Conservation (phyloP, 495 filamentous ascomycete species). For the Daldinia loculata region DNA sequence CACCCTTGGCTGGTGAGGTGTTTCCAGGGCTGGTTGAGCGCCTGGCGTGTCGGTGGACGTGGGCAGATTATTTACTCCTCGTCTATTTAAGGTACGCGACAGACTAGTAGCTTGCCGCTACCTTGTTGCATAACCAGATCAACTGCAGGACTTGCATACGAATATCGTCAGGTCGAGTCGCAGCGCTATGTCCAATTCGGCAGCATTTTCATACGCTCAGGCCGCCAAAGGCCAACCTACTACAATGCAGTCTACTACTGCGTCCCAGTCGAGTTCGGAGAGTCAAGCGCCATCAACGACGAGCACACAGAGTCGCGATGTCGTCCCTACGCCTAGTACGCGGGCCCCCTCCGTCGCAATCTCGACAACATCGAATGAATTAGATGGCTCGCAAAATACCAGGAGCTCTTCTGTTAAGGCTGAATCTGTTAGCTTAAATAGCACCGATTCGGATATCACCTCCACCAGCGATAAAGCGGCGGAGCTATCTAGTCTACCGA, state of each 20-base stretch:
- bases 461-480: slow-evolving; percentile 32
- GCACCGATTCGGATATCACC: slow-evolving; percentile 28
- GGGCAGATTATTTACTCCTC: slow-evolving; percentile 37
- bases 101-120: slow-evolving; percentile 29
- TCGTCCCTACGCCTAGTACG: slow-evolving; percentile 58
- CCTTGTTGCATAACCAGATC: slow-evolving; percentile 26
- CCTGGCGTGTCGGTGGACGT: slow-evolving; percentile 44
- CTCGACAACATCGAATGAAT: slow-evolving; percentile 70
- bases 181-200: slow-evolving; percentile 51
- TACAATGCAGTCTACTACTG: slow-evolving; percentile 36
- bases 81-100: slow-evolving; percentile 42
- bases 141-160: slow-evolving; percentile 30
- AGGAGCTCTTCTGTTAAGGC: slow-evolving; percentile 46
- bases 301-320: slow-evolving; percentile 73
- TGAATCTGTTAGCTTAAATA: slow-evolving; percentile 26
- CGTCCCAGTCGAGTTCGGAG: slow-evolving; percentile 68
- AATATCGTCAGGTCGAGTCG: slow-evolving; percentile 26
- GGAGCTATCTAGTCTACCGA: slow-evolving; percentile 18
- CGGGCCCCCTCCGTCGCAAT: slow-evolving; percentile 50
- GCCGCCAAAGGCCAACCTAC: slow-evolving; percentile 77
- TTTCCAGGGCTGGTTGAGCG: slow-evolving; percentile 39
- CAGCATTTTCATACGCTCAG: slow-evolving; percentile 91
- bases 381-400: slow-evolving; percentile 46
- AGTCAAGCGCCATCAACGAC: slow-evolving; percentile 72
- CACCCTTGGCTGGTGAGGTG: slow-evolving; percentile 34